Evolutionary conservation across 768 basidiomycete species (phyloP).

Genomic region (Pisolithus marmoratus): DNA sequence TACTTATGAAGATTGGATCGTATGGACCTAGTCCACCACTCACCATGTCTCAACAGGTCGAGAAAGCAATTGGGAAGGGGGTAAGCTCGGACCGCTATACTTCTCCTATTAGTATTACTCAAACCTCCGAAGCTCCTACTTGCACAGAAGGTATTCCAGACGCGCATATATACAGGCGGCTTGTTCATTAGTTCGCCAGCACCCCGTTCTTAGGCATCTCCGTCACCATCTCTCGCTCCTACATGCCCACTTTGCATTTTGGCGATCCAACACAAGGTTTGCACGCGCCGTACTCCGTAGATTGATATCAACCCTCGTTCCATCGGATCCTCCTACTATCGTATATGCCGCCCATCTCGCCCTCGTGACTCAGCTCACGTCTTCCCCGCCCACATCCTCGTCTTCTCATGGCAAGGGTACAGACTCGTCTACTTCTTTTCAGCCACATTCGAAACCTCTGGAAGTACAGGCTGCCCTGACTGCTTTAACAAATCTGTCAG

Average conservation of each 20-base stretch:
- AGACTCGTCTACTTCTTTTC: no score
- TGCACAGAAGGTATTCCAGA: slow-evolving; percentile 49
- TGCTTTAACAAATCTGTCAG: slow-evolving; percentile 29
- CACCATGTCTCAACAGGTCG: slow-evolving; percentile 32
- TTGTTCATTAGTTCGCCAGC: slow-evolving; percentile 31
- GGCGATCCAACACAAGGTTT: slow-evolving; percentile 46
- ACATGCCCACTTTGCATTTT: slow-evolving; percentile 50
- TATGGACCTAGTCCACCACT: background rate
- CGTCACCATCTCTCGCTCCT: slow-evolving; percentile 55
- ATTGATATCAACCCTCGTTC: slow-evolving; percentile 40
- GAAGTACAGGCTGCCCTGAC: background rate
- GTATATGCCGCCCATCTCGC: slow-evolving; percentile 53
- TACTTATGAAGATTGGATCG: background rate
- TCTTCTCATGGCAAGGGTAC: no score
- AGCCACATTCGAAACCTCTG: background rate
- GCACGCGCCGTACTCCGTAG: slow-evolving; percentile 55
- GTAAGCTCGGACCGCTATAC: slow-evolving; percentile 36
- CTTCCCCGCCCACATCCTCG: slow-evolving; percentile 8
- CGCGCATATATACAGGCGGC: slow-evolving; percentile 4
- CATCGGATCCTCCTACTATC: slow-evolving; percentile 46
- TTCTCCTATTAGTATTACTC: background rate
- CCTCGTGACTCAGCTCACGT: slow-evolving; percentile 41
- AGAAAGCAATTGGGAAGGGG: slow-evolving; percentile 64
- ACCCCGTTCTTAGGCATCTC: slow-evolving; percentile 59
- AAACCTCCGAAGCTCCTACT: slow-evolving; percentile 39